These are phyloP conservation scores for Hexamita inflata DNA, from an alignment of 208 protist species.

Conservation along the genomic window DNA sequence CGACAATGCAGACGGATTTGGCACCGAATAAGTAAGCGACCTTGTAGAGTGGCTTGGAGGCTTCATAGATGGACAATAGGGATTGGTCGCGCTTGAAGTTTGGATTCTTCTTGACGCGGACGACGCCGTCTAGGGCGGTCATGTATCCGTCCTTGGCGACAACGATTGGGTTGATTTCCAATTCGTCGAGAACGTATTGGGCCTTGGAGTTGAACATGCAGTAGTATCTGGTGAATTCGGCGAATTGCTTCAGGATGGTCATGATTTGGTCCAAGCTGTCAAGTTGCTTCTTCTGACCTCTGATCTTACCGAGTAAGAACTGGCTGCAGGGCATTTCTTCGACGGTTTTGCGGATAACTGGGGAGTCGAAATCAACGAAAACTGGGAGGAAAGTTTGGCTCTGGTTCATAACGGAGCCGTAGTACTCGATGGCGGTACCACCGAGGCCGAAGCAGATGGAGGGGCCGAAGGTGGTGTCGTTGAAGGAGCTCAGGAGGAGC, in stretches of 20 bases:
- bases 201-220: constrained; percentile 35
- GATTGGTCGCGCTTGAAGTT: neutral
- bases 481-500: neutral
- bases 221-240: constrained; percentile 25
- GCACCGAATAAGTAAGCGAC: constrained; percentile 26
- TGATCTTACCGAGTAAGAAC: constrained; percentile 27
- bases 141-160: constrained; percentile 20
- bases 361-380: neutral
- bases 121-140: constrained; percentile 39
- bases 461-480: constrained; percentile 18
- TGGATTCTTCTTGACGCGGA: neutral
- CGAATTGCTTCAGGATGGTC: constrained; percentile 6
- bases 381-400: neutral
- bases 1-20: constrained; percentile 33
- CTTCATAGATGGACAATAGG: neutral
- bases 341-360: neutral
- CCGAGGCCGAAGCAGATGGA: constrained; percentile 17
- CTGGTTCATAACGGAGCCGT: neutral
- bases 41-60: constrained; percentile 40
- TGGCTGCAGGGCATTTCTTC: constrained; percentile 27
- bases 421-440: constrained; percentile 24
- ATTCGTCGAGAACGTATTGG: constrained; percentile 31
- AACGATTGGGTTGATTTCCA: constrained; percentile 42
- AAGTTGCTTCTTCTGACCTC: constrained; percentile 19
- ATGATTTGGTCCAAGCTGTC: constrained; percentile 22